Conservation (phyloP, 2,329 filamentous ascomycete genomes). For the Paracoccidioides lutzii region DNA sequence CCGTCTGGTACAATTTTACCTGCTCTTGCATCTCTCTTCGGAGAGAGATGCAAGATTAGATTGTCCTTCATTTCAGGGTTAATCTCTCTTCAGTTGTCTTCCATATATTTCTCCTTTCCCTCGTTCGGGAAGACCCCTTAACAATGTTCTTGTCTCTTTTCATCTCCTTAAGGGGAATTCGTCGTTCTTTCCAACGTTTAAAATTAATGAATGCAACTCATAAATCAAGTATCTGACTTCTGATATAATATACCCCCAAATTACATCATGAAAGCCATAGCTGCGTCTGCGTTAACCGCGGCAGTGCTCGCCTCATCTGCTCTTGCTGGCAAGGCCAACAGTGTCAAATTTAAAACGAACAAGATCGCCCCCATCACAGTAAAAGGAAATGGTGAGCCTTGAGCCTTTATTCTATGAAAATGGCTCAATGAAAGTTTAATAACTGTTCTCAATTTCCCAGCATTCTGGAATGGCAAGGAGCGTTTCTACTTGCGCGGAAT, state of each 20-base stretch:
- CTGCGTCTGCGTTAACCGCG: conserved; percentile 34
- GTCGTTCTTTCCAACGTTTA: too few relatives aligned
- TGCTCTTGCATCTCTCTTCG: too few relatives aligned
- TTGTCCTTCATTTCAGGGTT: too few relatives aligned
- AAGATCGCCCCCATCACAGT: conserved; percentile 45
- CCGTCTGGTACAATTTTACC: too few relatives aligned
- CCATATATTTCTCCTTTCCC: too few relatives aligned
- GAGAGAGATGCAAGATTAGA: too few relatives aligned
- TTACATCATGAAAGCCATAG: conserved; percentile 41
- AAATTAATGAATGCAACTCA: too few relatives aligned
- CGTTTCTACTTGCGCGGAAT: conserved; percentile 43
- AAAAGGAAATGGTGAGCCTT: conserved; percentile 45
- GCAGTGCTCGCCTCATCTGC: conserved; percentile 36
- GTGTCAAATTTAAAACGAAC: conserved; percentile 29
- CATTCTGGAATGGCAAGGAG: conserved; percentile 50
- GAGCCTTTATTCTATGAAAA: neutral
- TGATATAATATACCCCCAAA: neutral
- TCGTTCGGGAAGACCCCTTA: too few relatives aligned
- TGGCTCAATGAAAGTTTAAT: neutral
- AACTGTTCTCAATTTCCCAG: conserved; percentile 20
- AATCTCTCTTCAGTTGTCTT: too few relatives aligned
- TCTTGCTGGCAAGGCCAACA: conserved; percentile 33
- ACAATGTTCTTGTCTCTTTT: too few relatives aligned
- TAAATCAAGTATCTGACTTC: too few relatives aligned
- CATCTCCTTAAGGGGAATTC: too few relatives aligned